Evolutionary conservation across 2,329 filamentous ascomycete genomes (phyloP).

Genomic region (Xylaria sp.): DNA sequence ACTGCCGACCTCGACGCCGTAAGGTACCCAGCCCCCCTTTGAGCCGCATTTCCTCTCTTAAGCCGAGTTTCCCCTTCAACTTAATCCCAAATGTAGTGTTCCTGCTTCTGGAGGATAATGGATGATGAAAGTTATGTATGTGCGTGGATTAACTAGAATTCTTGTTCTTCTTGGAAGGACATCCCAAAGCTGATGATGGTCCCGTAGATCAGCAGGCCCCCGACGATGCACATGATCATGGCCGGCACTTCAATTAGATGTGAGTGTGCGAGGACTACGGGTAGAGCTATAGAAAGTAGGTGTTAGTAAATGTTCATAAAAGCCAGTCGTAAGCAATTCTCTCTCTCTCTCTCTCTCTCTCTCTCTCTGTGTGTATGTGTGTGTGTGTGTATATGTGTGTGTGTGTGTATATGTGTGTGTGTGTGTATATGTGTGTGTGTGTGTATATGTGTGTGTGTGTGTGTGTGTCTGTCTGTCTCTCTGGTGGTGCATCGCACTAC

Average conservation of each 20-base stretch:
- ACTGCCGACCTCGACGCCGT: constrained; percentile 24
- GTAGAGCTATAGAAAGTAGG: constrained; percentile 72
- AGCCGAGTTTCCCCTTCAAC: not conserved
- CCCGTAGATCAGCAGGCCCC: constrained; percentile 93
- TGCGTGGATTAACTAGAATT: constrained; percentile 71
- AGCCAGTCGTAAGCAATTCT: not conserved
- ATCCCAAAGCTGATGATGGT: constrained; percentile 98
- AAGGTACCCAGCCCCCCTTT: not conserved
- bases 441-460: too few relatives aligned
- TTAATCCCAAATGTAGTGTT: not conserved
- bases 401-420: too few relatives aligned
- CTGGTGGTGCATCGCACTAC: not conserved
- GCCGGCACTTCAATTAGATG: constrained; percentile 83
- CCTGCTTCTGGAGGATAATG: not conserved
- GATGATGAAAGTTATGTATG: not conserved
- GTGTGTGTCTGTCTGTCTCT: too few relatives aligned
- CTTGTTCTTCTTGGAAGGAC: constrained; percentile 98
- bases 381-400: too few relatives aligned
- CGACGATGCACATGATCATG: constrained; percentile 94
- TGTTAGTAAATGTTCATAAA: constrained; percentile 20
- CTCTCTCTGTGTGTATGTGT: too few relatives aligned
- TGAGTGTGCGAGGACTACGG: constrained; percentile 87
- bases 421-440: too few relatives aligned
- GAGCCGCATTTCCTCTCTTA: not conserved
- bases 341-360: not conserved